Conservation (phyloP, 2,329 filamentous ascomycete genomes). For the Epichloe sibirici region DNA sequence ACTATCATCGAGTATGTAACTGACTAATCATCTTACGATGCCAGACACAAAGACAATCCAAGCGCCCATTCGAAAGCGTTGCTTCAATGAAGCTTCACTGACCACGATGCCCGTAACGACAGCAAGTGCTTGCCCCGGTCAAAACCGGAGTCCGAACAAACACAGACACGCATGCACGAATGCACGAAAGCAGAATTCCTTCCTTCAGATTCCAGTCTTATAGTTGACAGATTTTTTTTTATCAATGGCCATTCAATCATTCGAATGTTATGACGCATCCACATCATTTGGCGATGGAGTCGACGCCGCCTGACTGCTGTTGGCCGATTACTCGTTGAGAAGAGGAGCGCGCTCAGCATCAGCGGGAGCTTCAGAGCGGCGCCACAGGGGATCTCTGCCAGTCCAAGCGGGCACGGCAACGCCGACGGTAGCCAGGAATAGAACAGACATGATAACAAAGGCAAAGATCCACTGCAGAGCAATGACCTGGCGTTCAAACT, state of each 20-base stretch:
- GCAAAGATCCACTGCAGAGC: conserved; percentile 90
- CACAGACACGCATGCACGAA: neutral
- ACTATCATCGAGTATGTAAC: too few relatives aligned
- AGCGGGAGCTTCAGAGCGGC: conserved; percentile 23
- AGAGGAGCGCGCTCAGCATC: conserved; percentile 52
- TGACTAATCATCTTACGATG: neutral
- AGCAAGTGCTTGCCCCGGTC: neutral
- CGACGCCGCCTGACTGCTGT: neutral
- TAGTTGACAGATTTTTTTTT: neutral
- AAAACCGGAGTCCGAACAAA: neutral
- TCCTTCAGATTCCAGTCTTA: neutral
- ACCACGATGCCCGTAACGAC: neutral
- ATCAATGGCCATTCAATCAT: neutral
- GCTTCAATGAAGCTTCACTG: neutral
- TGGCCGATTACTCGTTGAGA: conserved; percentile 30
- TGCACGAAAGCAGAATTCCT: neutral
- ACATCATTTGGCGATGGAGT: neutral
- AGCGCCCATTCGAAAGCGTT: neutral
- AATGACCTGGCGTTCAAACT: conserved; percentile 60
- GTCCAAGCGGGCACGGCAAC: conserved; percentile 53
- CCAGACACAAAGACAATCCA: neutral
- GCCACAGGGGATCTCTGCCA: conserved; percentile 43
- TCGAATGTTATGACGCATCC: neutral
- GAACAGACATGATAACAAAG: conserved; percentile 65
- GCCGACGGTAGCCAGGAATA: conserved; percentile 56